phyloP scores from a whole-genome alignment of 805 yeast genomes.

The Lipomyces kockii region DNA sequence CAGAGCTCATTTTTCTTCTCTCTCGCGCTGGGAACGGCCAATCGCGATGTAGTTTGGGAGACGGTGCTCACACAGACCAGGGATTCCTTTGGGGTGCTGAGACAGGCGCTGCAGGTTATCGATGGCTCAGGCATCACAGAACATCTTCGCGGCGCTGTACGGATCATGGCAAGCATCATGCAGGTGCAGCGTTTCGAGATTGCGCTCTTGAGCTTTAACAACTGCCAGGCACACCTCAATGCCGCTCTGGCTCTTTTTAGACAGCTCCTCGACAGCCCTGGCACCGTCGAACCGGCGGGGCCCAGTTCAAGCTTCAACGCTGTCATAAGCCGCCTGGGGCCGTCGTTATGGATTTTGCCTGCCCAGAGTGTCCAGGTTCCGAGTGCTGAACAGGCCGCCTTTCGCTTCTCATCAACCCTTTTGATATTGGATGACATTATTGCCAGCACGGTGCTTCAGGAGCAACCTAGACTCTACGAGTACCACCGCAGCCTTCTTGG shows the following conservation, averaged over 20 bases:
- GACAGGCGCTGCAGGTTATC: background rate
- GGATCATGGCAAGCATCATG: background rate
- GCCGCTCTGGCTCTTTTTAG: background rate
- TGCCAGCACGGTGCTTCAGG: background rate
- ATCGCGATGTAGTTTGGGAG: background rate
- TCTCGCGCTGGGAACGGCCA: background rate
- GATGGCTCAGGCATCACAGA: background rate
- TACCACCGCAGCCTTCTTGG: background rate
- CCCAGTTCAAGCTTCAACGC: background rate
- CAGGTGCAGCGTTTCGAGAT: background rate
- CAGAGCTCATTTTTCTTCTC: background rate
- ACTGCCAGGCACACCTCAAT: background rate
- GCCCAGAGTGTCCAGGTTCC: background rate
- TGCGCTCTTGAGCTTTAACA: background rate
- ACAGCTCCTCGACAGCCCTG: background rate
- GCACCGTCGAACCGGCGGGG: background rate
- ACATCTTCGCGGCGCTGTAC: background rate
- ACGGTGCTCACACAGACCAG: background rate
- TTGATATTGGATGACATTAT: background rate
- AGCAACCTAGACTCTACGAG: background rate
- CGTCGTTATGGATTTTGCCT: background rate
- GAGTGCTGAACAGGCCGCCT: background rate
- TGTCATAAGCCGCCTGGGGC: background rate
- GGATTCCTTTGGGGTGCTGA: background rate
- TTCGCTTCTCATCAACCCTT: background rate